These are phyloP conservation scores for Pythium phragmiticola DNA, from an alignment of 352 stramenopile species.

Conservation along the genomic window DNA sequence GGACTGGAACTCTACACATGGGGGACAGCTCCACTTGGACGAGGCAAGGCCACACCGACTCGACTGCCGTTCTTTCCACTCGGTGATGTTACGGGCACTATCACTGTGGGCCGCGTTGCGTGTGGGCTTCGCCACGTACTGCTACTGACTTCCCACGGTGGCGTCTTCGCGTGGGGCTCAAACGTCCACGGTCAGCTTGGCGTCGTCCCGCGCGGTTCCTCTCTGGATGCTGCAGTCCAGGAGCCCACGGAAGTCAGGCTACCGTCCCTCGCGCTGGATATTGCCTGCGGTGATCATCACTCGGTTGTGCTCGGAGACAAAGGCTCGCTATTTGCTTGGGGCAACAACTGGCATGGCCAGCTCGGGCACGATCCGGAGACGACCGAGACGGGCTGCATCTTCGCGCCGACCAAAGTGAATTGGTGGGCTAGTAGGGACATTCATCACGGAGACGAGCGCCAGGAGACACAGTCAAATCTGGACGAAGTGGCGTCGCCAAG, in stretches of 20 bases:
- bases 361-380: slow-evolving; percentile 48
- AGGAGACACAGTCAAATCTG: background rate
- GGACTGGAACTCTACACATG: slow-evolving; percentile 39
- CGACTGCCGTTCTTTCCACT: slow-evolving; percentile 12
- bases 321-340: slow-evolving; percentile 55
- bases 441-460: background rate
- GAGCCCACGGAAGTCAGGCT: slow-evolving; percentile 31
- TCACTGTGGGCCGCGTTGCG: slow-evolving; percentile 34
- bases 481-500: background rate
- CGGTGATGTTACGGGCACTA: background rate
- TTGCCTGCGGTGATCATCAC: slow-evolving; percentile 66
- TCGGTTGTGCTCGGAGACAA: slow-evolving; percentile 50
- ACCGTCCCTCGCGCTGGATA: slow-evolving; percentile 30
- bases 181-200: slow-evolving; percentile 73
- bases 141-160: slow-evolving; percentile 25
- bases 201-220: slow-evolving; percentile 22
- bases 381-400: slow-evolving; percentile 20
- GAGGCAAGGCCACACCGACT: slow-evolving; percentile 9
- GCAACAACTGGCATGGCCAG: slow-evolving; percentile 72
- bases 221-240: slow-evolving; percentile 20
- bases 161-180: slow-evolving; percentile 57
- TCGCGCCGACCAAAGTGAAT: slow-evolving; percentile 22
- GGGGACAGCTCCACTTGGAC: slow-evolving; percentile 23
- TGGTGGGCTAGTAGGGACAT: slow-evolving; percentile 14
- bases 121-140: slow-evolving; percentile 52